Conservation (phyloP, 768 basidiomycete species). For the Pulveroboletus sp. region DNA sequence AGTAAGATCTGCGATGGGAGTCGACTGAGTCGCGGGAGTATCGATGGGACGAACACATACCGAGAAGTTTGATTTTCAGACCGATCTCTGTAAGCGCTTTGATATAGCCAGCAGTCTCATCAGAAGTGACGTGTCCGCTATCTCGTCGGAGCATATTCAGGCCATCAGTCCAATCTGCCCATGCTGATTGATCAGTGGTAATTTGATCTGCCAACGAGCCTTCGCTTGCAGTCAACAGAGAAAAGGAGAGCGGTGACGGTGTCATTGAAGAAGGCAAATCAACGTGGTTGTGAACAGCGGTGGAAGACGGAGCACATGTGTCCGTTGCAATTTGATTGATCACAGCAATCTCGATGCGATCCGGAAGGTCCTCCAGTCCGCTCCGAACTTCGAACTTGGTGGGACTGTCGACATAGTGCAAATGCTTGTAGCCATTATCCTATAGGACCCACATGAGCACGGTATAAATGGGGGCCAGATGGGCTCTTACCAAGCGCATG, state of each 20-base stretch:
- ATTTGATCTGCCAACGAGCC: constrained; percentile 76
- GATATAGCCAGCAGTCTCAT: constrained; percentile 84
- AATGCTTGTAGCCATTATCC: constrained; percentile 75
- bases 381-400: constrained; percentile 75
- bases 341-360: constrained; percentile 76
- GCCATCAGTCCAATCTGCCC: constrained; percentile 95
- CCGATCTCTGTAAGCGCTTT: constrained; percentile 88
- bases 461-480: neutral
- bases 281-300: constrained; percentile 57
- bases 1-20: constrained; percentile 61
- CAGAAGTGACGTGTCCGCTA: constrained; percentile 78
- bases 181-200: constrained; percentile 72
- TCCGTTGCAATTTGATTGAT: constrained; percentile 80
- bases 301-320: constrained; percentile 68
- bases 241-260: constrained; percentile 73
- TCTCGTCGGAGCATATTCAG: constrained; percentile 83
- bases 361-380: constrained; percentile 85
- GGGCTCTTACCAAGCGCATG: constrained; percentile 65
- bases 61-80: constrained; percentile 85
- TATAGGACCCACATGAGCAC: constrained; percentile 26
- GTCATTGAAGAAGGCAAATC: constrained; percentile 56
- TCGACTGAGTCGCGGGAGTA: neutral
- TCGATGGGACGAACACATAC: constrained; percentile 39
- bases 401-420: constrained; percentile 84
- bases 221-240: constrained; percentile 66